Evolutionary conservation across 2,329 filamentous ascomycete genomes (phyloP).

Genomic region (Fusarium sp.): DNA sequence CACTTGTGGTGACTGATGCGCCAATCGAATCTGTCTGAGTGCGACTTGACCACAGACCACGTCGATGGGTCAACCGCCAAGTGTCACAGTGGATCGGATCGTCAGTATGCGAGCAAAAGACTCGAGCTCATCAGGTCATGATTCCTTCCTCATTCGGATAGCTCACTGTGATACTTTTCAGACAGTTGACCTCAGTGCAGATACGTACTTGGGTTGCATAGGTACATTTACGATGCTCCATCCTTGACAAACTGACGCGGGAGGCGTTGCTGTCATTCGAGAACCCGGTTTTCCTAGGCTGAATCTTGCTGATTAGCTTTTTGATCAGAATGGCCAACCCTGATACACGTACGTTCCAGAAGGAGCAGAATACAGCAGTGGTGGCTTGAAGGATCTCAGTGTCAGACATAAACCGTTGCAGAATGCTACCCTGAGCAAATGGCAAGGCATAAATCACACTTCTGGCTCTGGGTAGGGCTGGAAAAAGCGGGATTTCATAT

Average conservation of each 20-base stretch:
- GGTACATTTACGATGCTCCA: neutral
- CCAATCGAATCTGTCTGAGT: conserved; percentile 2
- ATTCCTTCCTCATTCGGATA: conserved; percentile 31
- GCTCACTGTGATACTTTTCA: neutral
- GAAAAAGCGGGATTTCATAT: conserved; percentile 29
- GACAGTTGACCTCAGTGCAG: neutral
- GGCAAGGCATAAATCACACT: conserved; percentile 20
- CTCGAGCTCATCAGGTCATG: conserved; percentile 1
- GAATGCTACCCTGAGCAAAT: conserved; percentile 18
- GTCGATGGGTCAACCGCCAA: conserved; percentile 22
- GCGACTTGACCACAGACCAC: conserved; percentile 12
- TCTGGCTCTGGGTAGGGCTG: conserved; percentile 33
- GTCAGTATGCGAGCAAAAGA: conserved; percentile 6
- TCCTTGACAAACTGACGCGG: neutral
- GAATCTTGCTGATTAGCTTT: conserved; percentile 14
- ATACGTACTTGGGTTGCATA: neutral
- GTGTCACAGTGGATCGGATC: conserved; percentile 23
- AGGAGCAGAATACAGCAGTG: neutral
- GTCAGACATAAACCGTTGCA: conserved; percentile 28
- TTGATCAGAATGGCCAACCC: neutral
- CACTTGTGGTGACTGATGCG: conserved; percentile 7
- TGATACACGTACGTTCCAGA: neutral
- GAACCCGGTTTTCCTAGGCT: conserved; percentile 30
- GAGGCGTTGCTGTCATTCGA: conserved; percentile 20
- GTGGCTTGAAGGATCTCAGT: conserved; percentile 16